phyloP scores from a whole-genome alignment of 805 yeast species.

The Candida stauntonica region DNA sequence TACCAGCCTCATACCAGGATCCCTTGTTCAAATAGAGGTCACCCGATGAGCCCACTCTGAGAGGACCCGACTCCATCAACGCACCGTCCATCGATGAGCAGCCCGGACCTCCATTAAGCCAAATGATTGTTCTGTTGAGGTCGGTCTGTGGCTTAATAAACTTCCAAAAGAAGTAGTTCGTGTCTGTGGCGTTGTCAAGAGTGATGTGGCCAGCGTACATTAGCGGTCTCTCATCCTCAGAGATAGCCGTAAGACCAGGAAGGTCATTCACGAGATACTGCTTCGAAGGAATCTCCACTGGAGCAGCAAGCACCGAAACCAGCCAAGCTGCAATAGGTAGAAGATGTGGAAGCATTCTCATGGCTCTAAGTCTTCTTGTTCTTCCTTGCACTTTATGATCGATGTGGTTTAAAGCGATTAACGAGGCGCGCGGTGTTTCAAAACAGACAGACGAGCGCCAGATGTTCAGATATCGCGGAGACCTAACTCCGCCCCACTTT shows the following conservation, averaged over 20 bases:
- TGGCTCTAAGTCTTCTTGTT: not conserved
- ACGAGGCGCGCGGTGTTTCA: too few species aligned
- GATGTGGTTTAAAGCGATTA: too few species aligned
- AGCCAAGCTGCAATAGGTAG: not conserved
- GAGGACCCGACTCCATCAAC: conserved; percentile 86
- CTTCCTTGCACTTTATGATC: not conserved
- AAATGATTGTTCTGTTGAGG: conserved; percentile 52
- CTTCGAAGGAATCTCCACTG: conserved; percentile 18
- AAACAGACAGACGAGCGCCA: too few species aligned
- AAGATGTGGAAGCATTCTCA: conserved; percentile 1
- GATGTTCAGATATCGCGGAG: too few species aligned
- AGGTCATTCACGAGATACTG: conserved; percentile 17
- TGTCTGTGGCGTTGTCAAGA: conserved; percentile 16
- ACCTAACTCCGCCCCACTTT: too few species aligned
- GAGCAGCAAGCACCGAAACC: conserved; percentile 7
- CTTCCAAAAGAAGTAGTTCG: conserved; percentile 28
- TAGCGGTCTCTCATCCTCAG: conserved; percentile 28
- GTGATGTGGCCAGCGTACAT: conserved; percentile 43
- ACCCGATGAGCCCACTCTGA: conserved; percentile 48
- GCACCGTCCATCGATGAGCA: conserved; percentile 99
- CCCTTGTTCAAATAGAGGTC: conserved; percentile 58
- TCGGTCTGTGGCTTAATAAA: conserved; percentile 18
- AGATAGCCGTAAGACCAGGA: conserved; percentile 20
- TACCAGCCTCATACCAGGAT: conserved; percentile 78
- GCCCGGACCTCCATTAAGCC: conserved; percentile 99